Conservation (phyloP, 75 land plant species). For the Chamaecyparis obtusa region DNA sequence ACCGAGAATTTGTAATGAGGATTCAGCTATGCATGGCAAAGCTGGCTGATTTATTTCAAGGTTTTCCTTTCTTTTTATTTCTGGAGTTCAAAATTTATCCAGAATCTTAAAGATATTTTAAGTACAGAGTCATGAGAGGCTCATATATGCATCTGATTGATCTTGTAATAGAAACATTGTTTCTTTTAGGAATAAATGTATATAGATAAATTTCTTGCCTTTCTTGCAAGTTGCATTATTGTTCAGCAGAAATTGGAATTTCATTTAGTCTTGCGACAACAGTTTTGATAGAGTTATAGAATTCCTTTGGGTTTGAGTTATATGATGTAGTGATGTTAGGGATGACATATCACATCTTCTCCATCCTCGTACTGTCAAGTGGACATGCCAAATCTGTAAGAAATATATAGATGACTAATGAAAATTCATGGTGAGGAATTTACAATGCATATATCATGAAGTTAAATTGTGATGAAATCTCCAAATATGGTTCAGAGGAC, state of each 20-base stretch:
- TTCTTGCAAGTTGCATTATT: not conserved
- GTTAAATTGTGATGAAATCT: not conserved
- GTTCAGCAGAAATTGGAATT: not conserved
- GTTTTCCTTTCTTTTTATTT: not conserved
- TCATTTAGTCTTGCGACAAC: not conserved
- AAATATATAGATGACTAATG: not conserved
- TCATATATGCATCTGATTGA: constrained; percentile 1
- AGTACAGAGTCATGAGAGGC: not conserved
- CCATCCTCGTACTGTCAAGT: not conserved
- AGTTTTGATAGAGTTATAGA: not conserved
- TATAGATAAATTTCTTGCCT: not conserved
- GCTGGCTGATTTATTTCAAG: constrained; percentile 4
- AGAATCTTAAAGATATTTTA: not conserved
- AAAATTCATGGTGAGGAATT: not conserved
- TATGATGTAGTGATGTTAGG: not conserved
- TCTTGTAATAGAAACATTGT: not conserved
- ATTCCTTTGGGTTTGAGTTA: not conserved
- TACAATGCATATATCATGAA: not conserved
- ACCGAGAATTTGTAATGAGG: not conserved
- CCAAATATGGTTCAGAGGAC: not conserved
- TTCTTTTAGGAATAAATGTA: not conserved
- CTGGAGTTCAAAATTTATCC: not conserved
- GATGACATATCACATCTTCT: not conserved
- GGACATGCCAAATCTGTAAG: not conserved
- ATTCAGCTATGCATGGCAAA: not conserved